These are phyloP conservation scores for Aspergillus sp. DNA, from an alignment of 2,329 filamentous ascomycete species.

Conservation along the genomic window DNA sequence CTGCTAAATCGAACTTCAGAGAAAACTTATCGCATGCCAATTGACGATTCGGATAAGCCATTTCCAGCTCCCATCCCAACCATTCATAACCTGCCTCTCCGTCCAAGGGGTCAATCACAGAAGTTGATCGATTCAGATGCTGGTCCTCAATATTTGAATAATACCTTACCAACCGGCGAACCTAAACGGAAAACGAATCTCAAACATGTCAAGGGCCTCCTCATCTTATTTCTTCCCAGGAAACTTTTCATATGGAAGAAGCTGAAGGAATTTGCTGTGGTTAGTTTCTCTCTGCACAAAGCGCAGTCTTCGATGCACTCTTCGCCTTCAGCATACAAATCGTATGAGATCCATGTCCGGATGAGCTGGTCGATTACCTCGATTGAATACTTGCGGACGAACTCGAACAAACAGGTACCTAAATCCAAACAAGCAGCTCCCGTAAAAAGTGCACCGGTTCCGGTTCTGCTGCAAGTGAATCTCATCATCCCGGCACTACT, in stretches of 20 bases:
- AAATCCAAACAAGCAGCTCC: neutral
- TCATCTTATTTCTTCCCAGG: neutral
- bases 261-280: neutral
- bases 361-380: slow-evolving; percentile 1
- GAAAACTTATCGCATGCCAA: neutral
- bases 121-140: neutral
- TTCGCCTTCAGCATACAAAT: neutral
- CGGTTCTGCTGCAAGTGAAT: slow-evolving; percentile 1
- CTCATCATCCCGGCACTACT: slow-evolving; percentile 1
- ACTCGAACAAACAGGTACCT: neutral
- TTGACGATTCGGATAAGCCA: slow-evolving; percentile 7
- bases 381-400: neutral
- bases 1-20: slow-evolving; percentile 1
- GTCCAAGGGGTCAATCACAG: neutral
- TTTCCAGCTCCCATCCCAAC: slow-evolving; percentile 12
- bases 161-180: neutral
- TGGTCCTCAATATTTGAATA: neutral
- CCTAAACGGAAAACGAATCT: neutral
- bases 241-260: neutral
- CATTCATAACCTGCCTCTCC: slow-evolving; percentile 9
- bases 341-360: neutral
- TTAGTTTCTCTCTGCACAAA: neutral
- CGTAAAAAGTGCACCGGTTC: neutral
- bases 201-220: neutral
- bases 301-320: neutral